Evolutionary conservation across 371 early-diverging fungal species (phyloP), one percentile per base, ranked within the genome.

Genomic region (Rhizopus delemar): DNA sequence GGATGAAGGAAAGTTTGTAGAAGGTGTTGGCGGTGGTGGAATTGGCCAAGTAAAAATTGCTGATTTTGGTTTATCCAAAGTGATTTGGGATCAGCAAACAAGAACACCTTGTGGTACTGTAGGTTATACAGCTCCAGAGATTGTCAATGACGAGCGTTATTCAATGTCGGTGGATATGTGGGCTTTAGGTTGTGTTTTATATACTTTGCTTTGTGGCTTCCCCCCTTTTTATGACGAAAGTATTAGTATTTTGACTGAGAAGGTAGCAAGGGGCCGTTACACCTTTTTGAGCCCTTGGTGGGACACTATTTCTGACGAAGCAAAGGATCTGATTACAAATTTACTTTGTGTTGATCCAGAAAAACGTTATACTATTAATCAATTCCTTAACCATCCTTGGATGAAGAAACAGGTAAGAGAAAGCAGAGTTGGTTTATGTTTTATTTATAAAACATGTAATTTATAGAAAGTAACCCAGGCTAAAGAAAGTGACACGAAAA

Each of bases 91-190:
- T 65, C 86, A 90, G 65, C 80, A 86, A 13, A 93, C 94, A 12
- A 85, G 82, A 82, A 95, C 95, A 49, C 95, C 95, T 9, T 93
- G 93, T 68, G 95, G 95, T 3, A 95, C 95, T 5, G 89, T 92
- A 2, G 94, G 93, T 9, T 94, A 93, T 62, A 93, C 97, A 4
- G 96, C 96, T 1, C 96, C 96, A 13, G 96, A 95, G 71, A 93
- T 94, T 52, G 86, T 95, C 43, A 85, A 83, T 52, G 90, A 91
- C 66, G 86, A 90, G 60, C 78, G 87, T 8, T 92, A 93, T 67
- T 86, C 88, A 41, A 90, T 90, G 71, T 85, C 89, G 9, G 95
- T 94, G 15, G 96, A 96, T 70, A 90, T 94, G 87, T 96, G 95
- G 95, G 92, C 94, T 2, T 75, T 95, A 49, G 96, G 96, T 33